Evolutionary conservation across 371 early-diverging fungal genomes (phyloP), one percentile per base, ranked within the genome.

Genomic region (Entomophthora muscae): DNA sequence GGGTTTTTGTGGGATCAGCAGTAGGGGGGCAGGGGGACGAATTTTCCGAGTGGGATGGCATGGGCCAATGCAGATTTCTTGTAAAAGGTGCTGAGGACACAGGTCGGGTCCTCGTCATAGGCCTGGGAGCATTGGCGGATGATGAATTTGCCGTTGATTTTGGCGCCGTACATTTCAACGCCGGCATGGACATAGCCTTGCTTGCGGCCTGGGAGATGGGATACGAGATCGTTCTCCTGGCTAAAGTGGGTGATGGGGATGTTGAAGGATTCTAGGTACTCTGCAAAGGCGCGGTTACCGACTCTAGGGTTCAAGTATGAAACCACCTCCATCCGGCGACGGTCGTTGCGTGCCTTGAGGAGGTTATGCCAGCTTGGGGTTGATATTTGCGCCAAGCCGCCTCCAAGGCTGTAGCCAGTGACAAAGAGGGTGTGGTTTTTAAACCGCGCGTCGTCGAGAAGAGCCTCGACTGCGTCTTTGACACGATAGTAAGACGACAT

Each of bases 351-450:
- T 7, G 23, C 3, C 29, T 57, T n/a, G 13, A 57, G 27, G 3
- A 57, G 10, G 22, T 27, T 3, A 31, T 29, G 57, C 31, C n/a
- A n/a, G n/a, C n/a, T n/a, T n/a, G n/a, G n/a, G n/a, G n/a, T n/a
- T n/a, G n/a, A n/a, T n/a, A n/a, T 32, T 0, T 23, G 17, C 2
- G 60, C 31, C 24, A 24, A 22, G 7, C 33, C 31, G 42, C 33
- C 60, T 23, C 60, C 60, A 22, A 59, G 22, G 27, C 60, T 59
- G 42, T 32, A 30, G 7, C 60, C 60, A 32, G 60, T 59, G 17
- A 59, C 17, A 32, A 23, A 23, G 13, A 59, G 13, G 5, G 31
- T 59, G 42, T 32, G 42, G 42, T 59, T 26, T 59, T 59, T 59
- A 23, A n/a, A 32, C 23, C 24, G 17, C n/a, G 60, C 33, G 17